These are phyloP conservation scores for Cladophialophora immunda DNA, from an alignment of 2,329 filamentous ascomycete genomes.

Conservation along the genomic window DNA sequence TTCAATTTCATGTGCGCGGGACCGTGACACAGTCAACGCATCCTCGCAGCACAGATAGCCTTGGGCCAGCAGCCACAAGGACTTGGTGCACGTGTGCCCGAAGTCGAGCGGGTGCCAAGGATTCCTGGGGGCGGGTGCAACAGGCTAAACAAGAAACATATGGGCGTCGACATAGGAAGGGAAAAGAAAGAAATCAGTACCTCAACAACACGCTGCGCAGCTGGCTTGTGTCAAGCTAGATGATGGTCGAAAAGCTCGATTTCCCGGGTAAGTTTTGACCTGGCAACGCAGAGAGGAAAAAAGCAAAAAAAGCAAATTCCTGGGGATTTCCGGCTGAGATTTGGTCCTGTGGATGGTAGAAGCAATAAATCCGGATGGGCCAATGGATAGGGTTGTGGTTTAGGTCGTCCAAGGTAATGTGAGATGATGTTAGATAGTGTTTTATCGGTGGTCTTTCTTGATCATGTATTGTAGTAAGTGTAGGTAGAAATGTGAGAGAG, in stretches of 20 bases:
- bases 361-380: neutral
- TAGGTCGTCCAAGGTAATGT: neutral
- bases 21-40: slow-evolving; percentile 1
- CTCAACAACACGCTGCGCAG: slow-evolving; percentile 21
- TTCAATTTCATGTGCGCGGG: slow-evolving; percentile 20
- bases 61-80: slow-evolving; percentile 8
- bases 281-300: slow-evolving; percentile 4
- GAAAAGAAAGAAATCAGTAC: slow-evolving; percentile 21
- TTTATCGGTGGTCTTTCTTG: neutral
- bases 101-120: neutral
- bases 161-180: neutral
- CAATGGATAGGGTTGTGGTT: slow-evolving; percentile 5
- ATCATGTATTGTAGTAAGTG: neutral
- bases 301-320: neutral
- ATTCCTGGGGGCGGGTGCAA: neutral
- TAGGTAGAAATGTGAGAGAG: slow-evolving; percentile 5
- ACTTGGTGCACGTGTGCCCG: neutral
- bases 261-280: neutral
- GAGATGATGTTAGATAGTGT: neutral
- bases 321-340: neutral
- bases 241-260: slow-evolving; percentile 2
- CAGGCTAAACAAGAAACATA: slow-evolving; percentile 5
- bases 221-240: slow-evolving; percentile 15
- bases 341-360: slow-evolving; percentile 9
- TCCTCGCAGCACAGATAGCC: slow-evolving; percentile 4